Evolutionary conservation across 1,139 yeast species (phyloP).

Genomic region (Debaryomyces psychrophilus): DNA sequence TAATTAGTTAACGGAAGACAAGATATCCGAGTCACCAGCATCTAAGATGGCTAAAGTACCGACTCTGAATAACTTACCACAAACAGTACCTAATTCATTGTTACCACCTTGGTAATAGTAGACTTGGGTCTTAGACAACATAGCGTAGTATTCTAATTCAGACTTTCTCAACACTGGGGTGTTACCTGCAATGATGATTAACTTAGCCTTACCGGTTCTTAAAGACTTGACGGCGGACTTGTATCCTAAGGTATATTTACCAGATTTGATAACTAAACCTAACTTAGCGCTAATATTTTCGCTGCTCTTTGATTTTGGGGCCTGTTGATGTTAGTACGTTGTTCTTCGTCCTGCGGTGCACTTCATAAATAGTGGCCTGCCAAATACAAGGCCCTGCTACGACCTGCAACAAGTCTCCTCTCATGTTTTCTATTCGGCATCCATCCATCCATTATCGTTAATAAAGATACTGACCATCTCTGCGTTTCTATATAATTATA

Average conservation of each 20-base stretch:
- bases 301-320: slow-evolving; percentile 90
- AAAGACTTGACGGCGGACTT: slow-evolving; percentile 97
- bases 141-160: slow-evolving; percentile 99
- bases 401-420: not conserved
- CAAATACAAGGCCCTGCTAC: slow-evolving; percentile 2
- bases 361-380: slow-evolving; percentile 4
- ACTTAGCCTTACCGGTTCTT: slow-evolving; percentile 99
- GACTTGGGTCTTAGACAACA: slow-evolving; percentile 98
- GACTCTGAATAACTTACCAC: slow-evolving; percentile 99
- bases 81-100: slow-evolving; percentile 99
- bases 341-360: not conserved
- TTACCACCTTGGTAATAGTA: slow-evolving; percentile 99
- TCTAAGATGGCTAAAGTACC: slow-evolving; percentile 95
- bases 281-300: slow-evolving; percentile 98
- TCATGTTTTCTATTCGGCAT: not conserved
- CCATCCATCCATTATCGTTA: slow-evolving; percentile 5
- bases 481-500: slow-evolving; percentile 62
- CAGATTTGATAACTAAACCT: slow-evolving; percentile 97
- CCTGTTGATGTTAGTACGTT: slow-evolving; percentile 54
- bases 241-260: slow-evolving; percentile 99
- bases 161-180: slow-evolving; percentile 99
- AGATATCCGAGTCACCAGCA: slow-evolving; percentile 99
- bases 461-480: slow-evolving; percentile 87
- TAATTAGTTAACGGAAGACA: slow-evolving; percentile 49
- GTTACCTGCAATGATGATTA: slow-evolving; percentile 97